These are phyloP conservation scores for Pulveroboletus sp. DNA, from an alignment of 768 basidiomycete genomes.

Conservation along the genomic window DNA sequence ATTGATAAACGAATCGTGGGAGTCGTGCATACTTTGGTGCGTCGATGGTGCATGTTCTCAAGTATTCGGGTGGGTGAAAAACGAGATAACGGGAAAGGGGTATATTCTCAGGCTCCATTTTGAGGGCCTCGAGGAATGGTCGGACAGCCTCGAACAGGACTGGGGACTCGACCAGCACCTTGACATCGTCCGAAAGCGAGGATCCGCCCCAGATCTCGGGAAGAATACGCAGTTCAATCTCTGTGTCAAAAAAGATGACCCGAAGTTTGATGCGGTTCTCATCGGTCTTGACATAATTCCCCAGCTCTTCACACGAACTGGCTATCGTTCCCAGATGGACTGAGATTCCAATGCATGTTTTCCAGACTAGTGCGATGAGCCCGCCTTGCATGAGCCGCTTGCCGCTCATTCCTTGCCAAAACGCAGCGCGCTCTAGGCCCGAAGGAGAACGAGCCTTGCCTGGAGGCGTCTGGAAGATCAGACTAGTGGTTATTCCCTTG, in stretches of 20 bases:
- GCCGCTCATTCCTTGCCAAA: constrained; percentile 59
- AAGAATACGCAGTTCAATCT: constrained; percentile 46
- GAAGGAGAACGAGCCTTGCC: constrained; percentile 45
- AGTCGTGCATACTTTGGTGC: constrained; percentile 53
- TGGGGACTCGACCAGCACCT: constrained; percentile 53
- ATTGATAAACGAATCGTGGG: constrained; percentile 54
- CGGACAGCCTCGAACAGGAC: constrained; percentile 66
- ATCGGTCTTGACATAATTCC: constrained; percentile 37
- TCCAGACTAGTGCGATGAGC: constrained; percentile 59
- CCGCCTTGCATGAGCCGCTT: constrained; percentile 60
- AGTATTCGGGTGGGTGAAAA: constrained; percentile 36
- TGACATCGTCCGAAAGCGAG: constrained; percentile 20
- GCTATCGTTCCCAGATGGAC: constrained; percentile 54
- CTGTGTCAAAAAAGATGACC: constrained; percentile 61
- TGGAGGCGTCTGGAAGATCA: constrained; percentile 52
- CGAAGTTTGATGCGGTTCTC: constrained; percentile 40
- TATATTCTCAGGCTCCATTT: constrained; percentile 51
- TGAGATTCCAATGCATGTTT: constrained; percentile 27
- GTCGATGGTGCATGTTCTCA: constrained; percentile 35
- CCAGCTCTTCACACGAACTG: constrained; percentile 42
- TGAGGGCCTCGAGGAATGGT: constrained; percentile 63
- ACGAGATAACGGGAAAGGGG: constrained; percentile 54
- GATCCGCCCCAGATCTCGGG: constrained; percentile 35
- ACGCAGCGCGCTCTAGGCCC: constrained; percentile 40
- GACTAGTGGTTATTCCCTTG: constrained; percentile 45